Base-by-base conservation (phyloP, 345 rosid genomes). In the Hirschfeldia incana region DNA sequence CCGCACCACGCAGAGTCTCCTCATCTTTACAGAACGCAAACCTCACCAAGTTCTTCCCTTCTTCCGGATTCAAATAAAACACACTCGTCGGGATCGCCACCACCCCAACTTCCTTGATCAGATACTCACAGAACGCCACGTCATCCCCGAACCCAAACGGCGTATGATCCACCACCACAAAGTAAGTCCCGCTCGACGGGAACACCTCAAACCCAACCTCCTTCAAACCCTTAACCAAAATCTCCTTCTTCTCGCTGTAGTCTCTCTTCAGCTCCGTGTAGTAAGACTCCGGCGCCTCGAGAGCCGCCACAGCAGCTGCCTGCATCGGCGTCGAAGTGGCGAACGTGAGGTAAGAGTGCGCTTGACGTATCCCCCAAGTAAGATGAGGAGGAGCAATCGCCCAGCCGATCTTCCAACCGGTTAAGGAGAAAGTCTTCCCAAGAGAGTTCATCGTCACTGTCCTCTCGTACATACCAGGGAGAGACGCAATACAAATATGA, bases 391-490 rank as follows among this genome's bases (percentile, higher is more conserved):
- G 93, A 1, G 98, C 97, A 2, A 93, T 89, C 1, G 96, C 96
- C 99, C 99, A 95, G 28, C 99, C 99, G n/a, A 93, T 90, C 85
- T 90, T 93, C 99, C 99, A 95, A 7, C 99, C 98, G 0, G 97
- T 95, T 76, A 95, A 84, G 30, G 97, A 95, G 83, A 90, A 95
- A 8, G 98, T 95, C 88, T 95, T 95, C 66, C 97, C 98, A 7
- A 93, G 61, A 63, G 98, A 95, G 58, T 95, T 95, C 98, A 93
- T 76, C 3, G 97, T 95, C 49, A 93, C 97, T 0, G 97, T 91
- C 49, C 94, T 85, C 65, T 93, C 97, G 6, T 84, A 93, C 99
- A 95, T 93, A 61, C 97, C 94, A 0, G 98, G 98, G 77, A 95
- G 92, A 10, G 99, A 93, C 68, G 99, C 97, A 17, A 93, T 80